Percentiles rank a stretch among this genome's conserved stretches.
Conservation (phyloP, 495 filamentous ascomycete genomes). For the Xylaria telfairii region DNA sequence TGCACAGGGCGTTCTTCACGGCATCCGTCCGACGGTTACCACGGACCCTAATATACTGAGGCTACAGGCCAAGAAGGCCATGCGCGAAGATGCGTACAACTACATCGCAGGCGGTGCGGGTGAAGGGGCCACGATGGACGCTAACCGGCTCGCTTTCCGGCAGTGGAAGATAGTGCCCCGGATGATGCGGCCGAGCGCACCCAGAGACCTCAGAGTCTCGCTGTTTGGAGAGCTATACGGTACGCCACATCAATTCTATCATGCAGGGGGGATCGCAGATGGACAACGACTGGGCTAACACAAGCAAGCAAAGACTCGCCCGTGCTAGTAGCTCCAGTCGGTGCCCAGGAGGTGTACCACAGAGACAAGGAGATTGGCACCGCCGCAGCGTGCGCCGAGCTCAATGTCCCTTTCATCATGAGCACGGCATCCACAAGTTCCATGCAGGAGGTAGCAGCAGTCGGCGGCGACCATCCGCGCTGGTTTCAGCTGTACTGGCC, state of each 20-base stretch:
- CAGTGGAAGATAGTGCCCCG: constrained; percentile 66
- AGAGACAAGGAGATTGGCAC: constrained; percentile 52
- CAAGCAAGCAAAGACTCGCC: constrained; percentile 43
- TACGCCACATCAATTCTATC: constrained; percentile 5
- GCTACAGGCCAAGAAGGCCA: constrained; percentile 57
- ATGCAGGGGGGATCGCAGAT: background rate
- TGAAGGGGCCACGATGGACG: constrained; percentile 68
- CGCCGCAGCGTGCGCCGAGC: constrained; percentile 30
- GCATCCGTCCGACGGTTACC: constrained; percentile 58
- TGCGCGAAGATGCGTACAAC: constrained; percentile 59
- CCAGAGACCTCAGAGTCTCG: constrained; percentile 58
- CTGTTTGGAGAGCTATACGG: constrained; percentile 62
- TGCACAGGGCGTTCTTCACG: constrained; percentile 25
- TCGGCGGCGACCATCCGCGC: constrained; percentile 40
- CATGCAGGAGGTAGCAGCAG: constrained; percentile 54
- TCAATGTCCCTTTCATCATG: constrained; percentile 50
- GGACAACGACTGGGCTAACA: background rate
- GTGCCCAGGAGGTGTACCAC: constrained; percentile 55
- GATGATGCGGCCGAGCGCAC: constrained; percentile 47
- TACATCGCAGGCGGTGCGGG: constrained; percentile 71
- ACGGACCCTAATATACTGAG: constrained; percentile 67
- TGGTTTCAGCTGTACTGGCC: constrained; percentile 79
- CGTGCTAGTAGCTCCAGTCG: constrained; percentile 55
- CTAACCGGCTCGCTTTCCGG: constrained; percentile 67
- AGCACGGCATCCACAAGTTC: constrained; percentile 36